Conservation (phyloP, 1,284 basidiomycete species). For the Puccinia coronata region DNA sequence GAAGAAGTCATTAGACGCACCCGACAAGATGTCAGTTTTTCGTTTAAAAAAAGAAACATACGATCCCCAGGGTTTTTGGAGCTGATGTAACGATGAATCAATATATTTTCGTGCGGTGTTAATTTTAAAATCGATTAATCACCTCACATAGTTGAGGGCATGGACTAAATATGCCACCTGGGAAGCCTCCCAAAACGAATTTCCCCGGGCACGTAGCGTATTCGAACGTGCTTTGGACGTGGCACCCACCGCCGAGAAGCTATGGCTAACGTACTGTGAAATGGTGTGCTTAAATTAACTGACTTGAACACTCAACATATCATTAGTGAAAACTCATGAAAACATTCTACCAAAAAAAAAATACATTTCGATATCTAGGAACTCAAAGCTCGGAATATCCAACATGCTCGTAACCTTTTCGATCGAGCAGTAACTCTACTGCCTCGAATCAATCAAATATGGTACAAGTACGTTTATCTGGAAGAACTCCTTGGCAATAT, state of each 20-base stretch:
- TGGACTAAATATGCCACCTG: conserved; percentile 69
- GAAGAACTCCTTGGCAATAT: conserved; percentile 97
- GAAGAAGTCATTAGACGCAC: conserved; percentile 92
- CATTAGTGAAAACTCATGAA: no score
- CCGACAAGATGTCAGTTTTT: conserved; percentile 72
- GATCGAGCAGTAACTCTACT: conserved; percentile 94
- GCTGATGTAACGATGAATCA: conserved; percentile 49
- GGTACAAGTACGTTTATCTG: conserved; percentile 86
- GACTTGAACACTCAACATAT: not conserved
- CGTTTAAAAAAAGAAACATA: conserved; percentile 54
- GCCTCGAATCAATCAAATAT: conserved; percentile 75
- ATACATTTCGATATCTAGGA: conserved; percentile 62
- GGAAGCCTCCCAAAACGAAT: conserved; percentile 96
- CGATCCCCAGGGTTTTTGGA: not conserved
- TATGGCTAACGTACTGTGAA: conserved; percentile 97
- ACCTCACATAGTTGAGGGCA: conserved; percentile 59
- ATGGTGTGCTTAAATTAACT: conserved; percentile 62
- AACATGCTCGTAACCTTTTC: conserved; percentile 93
- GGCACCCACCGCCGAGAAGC: conserved; percentile 79
- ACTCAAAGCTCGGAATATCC: conserved; percentile 92
- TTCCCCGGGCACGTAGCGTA: conserved; percentile 82
- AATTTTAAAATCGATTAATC: not conserved
- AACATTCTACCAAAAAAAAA: no score
- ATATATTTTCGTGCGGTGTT: not conserved
- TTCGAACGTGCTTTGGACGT: conserved; percentile 97